Base-by-base conservation (phyloP, 768 basidiomycete genomes). In the Leccinum sublutescens region DNA sequence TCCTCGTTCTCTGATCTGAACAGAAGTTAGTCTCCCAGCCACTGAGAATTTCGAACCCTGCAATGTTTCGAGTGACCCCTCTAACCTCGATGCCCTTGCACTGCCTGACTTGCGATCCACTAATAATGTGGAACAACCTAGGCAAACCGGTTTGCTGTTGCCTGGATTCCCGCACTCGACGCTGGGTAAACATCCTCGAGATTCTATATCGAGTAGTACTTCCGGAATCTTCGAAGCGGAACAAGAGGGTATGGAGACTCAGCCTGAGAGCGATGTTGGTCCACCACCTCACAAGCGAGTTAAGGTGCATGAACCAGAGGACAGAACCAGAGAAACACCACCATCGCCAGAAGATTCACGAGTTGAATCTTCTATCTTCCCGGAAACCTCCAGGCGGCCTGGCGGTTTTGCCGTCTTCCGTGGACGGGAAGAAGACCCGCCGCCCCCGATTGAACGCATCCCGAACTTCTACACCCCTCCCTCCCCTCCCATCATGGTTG, bases 131-230 rank as follows among this genome's bases (percentile, higher is more conserved):
- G 66, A 62, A 23, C 62, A 61, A 27, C 59, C 59, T 25, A 59
- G 49, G 17, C 63, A 66, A 38, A 23, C 56, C 12, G 57, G 66
- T 36, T 60, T 52, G 45, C 63, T 73, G 48, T 59, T 73, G 17
- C 68, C 80, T 45, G 80, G 77, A 11, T 68, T 78, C 58, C 72
- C 80, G 4, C 76, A 78, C 47, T 79, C 74, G 21, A 75, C 78
- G 31, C 77, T 90, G 17, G 88, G 89, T n/a, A 91, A 90, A 68
- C 83, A 86, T 34, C 80, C 78, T 53, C 78, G 88, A 60, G 83
- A 84, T 62, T 76, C 82, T 2, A 72, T 76, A 9, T 74, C 77
- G 11, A 82, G 78, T 62, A 75, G 77, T 54, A 64, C 77, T 21
- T 71, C 77, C 2, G 79, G 73, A 54, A 69, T 76, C 10, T 70